Percentiles rank a stretch among this genome's conserved stretches.
Evolutionary conservation across 495 filamentous ascomycete species (phyloP).

Genomic region (Lasiosphaeris hirsuta): DNA sequence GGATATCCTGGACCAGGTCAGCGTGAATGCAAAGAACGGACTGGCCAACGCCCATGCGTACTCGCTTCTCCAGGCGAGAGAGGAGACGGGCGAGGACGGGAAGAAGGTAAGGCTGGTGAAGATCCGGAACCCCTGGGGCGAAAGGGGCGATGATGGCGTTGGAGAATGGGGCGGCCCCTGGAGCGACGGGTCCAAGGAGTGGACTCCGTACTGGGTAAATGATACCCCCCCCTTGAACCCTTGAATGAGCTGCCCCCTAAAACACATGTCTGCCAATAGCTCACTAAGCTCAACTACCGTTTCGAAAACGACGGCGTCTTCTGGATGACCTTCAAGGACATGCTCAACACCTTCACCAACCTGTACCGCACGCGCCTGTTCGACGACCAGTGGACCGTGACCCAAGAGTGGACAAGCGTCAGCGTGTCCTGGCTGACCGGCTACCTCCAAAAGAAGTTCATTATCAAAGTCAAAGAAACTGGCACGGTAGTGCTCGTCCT

Average conservation of each 20-base stretch:
- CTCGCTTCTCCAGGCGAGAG: conserved; percentile 65
- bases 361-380: conserved; percentile 75
- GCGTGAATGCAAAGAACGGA: conserved; percentile 38
- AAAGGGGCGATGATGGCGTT: conserved; percentile 18
- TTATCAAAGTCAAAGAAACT: conserved; percentile 53
- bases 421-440: conserved; percentile 70
- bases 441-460: conserved; percentile 65
- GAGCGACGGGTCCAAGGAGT: conserved; percentile 65
- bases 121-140: conserved; percentile 71
- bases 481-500: conserved; percentile 63
- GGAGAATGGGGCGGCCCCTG: conserved; percentile 67
- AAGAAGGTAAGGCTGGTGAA: conserved; percentile 49
- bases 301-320: conserved; percentile 69
- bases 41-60: conserved; percentile 67
- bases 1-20: conserved; percentile 8
- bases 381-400: conserved; percentile 62
- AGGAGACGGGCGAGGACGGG: conserved; percentile 54
- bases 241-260: too few relatives aligned
- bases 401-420: conserved; percentile 62
- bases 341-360: conserved; percentile 63
- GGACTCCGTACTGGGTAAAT: conserved; percentile 70
- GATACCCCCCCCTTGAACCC: not conserved
- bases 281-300: conserved; percentile 59
- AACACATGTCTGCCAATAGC: conserved; percentile 19
- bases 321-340: conserved; percentile 48